Percentiles rank a stretch among this genome's conserved stretches.
Evolutionary conservation across 1,139 yeast species (phyloP).

Genomic region (Blastobotrys malaysiensis): DNA sequence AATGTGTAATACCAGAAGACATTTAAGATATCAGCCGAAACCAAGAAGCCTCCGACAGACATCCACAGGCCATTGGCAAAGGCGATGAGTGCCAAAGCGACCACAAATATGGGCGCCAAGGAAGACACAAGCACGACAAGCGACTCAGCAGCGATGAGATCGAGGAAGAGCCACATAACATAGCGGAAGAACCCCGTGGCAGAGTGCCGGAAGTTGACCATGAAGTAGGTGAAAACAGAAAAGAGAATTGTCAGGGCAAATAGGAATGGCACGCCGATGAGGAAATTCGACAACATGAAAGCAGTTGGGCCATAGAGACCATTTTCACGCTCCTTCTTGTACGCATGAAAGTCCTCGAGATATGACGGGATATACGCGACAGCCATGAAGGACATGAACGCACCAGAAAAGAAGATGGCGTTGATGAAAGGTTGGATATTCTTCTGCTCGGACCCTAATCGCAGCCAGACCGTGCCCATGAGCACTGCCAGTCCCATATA

Average conservation of each 20-base stretch:
- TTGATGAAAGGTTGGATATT: constrained; percentile 38
- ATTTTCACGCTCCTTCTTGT: constrained; percentile 34
- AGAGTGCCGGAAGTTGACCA: constrained; percentile 33
- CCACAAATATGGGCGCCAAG: constrained; percentile 37
- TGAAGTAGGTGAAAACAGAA: constrained; percentile 36
- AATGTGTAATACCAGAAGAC: constrained; percentile 40
- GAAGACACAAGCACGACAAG: constrained; percentile 37
- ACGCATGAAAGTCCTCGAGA: constrained; percentile 36
- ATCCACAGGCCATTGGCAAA: constrained; percentile 43
- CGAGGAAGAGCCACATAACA: constrained; percentile 38
- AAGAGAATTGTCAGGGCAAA: constrained; percentile 35
- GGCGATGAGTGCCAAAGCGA: constrained; percentile 39
- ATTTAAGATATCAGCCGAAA: constrained; percentile 35
- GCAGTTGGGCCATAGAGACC: constrained; percentile 39
- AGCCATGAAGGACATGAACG: constrained; percentile 43
- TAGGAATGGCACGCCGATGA: constrained; percentile 39
- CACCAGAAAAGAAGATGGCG: constrained; percentile 42
- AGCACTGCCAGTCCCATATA: constrained; percentile 39
- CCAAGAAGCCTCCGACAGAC: constrained; percentile 42
- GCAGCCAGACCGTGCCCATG: constrained; percentile 43
- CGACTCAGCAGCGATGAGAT: constrained; percentile 40
- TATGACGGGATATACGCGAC: constrained; percentile 42
- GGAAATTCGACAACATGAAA: constrained; percentile 35
- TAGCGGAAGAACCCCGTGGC: constrained; percentile 35
- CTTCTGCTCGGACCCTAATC: constrained; percentile 32